Conservation (phyloP, 1,284 basidiomycete species). For the Psilocybe mexicana region DNA sequence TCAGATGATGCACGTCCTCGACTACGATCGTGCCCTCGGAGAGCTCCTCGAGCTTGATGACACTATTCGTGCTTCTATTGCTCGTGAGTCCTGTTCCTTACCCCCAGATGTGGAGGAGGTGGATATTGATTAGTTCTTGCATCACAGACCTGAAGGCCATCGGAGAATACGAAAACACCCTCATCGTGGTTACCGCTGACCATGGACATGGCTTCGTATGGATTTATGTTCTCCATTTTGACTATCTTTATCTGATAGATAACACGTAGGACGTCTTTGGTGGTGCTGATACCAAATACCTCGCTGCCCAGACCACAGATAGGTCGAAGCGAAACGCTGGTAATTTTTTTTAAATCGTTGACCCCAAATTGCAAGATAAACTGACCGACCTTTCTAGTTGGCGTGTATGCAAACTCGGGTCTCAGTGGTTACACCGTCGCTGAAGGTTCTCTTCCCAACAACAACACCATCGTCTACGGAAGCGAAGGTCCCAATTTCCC, state of each 20-base stretch:
- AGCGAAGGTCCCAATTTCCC: constrained; percentile 43
- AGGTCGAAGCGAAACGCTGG: constrained; percentile 37
- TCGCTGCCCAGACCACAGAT: constrained; percentile 36
- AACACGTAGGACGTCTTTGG: constrained; percentile 40
- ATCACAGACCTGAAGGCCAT: constrained; percentile 39
- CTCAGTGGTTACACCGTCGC: constrained; percentile 41
- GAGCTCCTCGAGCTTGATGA: constrained; percentile 45
- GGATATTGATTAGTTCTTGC: not conserved
- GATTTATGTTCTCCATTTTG: not conserved
- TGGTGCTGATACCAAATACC: constrained; percentile 42
- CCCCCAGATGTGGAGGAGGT: not conserved
- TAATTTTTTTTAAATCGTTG: constrained; percentile 14
- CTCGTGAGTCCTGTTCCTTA: constrained; percentile 28
- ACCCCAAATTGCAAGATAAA: not conserved
- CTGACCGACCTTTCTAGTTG: constrained; percentile 27
- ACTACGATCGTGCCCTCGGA: constrained; percentile 45
- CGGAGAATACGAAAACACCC: constrained; percentile 40
- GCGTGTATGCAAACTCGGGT: constrained; percentile 38
- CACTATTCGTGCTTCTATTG: constrained; percentile 40
- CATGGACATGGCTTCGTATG: constrained; percentile 44
- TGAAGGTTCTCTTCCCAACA: constrained; percentile 35
- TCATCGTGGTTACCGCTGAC: constrained; percentile 44
- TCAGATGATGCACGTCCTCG: constrained; percentile 46
- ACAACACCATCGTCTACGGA: constrained; percentile 38
- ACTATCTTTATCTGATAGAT: not conserved